These are phyloP conservation scores for Candida verbasci DNA, from an alignment of 805 yeast species.

Conservation along the genomic window DNA sequence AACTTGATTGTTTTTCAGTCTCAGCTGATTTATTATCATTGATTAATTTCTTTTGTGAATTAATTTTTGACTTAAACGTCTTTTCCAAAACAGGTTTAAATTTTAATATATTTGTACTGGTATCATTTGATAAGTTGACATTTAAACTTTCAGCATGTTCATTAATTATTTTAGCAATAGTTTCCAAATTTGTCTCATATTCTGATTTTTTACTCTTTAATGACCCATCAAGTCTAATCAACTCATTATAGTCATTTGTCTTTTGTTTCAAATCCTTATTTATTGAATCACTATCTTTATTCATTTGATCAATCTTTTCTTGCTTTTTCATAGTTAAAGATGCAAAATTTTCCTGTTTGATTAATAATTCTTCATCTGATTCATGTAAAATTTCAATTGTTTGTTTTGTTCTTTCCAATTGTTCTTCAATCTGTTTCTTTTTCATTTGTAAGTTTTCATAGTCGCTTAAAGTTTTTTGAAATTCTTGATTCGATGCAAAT, in stretches of 20 bases:
- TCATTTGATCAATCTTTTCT: conserved; percentile 9
- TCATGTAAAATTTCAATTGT: conserved; percentile 46
- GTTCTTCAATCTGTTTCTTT: conserved; percentile 42
- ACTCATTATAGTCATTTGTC: conserved; percentile 22
- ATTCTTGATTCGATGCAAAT: conserved; percentile 76
- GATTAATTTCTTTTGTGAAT: conserved; percentile 5
- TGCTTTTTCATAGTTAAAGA: conserved; percentile 16
- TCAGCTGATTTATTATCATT: conserved; percentile 9
- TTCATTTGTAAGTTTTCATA: conserved; percentile 54
- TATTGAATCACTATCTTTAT: conserved; percentile 13
- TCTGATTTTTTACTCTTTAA: conserved; percentile 40
- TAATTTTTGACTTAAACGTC: background rate
- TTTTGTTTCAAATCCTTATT: conserved; percentile 11
- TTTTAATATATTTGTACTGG: background rate
- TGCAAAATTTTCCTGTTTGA: conserved; percentile 27
- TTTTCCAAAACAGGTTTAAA: conserved; percentile 7
- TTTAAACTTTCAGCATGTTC: conserved; percentile 4
- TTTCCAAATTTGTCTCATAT: conserved; percentile 25
- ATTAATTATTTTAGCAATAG: conserved; percentile 4
- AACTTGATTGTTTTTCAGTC: conserved; percentile 8
- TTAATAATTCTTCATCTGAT: conserved; percentile 24
- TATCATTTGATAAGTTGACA: background rate
- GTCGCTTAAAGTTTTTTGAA: conserved; percentile 64
- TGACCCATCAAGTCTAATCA: conserved; percentile 53
- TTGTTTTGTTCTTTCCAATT: conserved; percentile 45